Evolutionary conservation across 345 rosid genomes (phyloP).

Genomic region (Raphanus raphanistrum): DNA sequence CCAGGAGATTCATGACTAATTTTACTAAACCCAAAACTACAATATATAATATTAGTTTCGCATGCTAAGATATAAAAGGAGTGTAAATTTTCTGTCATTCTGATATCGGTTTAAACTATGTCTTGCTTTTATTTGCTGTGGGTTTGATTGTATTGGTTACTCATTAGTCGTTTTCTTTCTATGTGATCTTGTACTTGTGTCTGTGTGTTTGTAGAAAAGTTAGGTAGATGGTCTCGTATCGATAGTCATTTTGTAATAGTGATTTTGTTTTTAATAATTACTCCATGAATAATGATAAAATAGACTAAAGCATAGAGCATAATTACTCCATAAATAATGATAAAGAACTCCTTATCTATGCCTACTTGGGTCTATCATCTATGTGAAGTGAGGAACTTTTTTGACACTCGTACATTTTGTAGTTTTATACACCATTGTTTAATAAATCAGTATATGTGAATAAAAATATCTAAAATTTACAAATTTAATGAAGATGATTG

Average conservation of each 20-base stretch:
- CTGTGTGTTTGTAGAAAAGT: background rate
- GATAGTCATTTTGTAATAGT: background rate
- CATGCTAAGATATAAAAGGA: background rate
- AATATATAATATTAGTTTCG: too few species aligned
- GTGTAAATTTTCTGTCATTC: background rate
- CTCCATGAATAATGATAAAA: background rate
- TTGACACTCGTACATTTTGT: too few species aligned
- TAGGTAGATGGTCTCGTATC: background rate
- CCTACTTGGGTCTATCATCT: too few species aligned
- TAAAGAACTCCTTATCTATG: too few species aligned
- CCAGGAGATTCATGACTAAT: too few species aligned
- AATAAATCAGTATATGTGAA: background rate
- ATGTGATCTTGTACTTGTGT: background rate
- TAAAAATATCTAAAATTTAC: slow-evolving; percentile 16
- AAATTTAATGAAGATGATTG: slow-evolving; percentile 11
- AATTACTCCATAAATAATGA: too few species aligned
- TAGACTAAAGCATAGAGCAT: too few species aligned
- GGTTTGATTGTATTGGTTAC: background rate
- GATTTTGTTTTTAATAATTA: background rate
- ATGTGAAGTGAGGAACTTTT: too few species aligned
- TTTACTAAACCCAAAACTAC: too few species aligned
- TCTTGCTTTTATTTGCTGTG: background rate
- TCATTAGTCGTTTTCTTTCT: background rate
- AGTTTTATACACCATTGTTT: too few species aligned
- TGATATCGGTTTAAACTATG: background rate